These are phyloP conservation scores for Trichomonas tenax DNA, from an alignment of 208 protist genomes.

Conservation along the genomic window DNA sequence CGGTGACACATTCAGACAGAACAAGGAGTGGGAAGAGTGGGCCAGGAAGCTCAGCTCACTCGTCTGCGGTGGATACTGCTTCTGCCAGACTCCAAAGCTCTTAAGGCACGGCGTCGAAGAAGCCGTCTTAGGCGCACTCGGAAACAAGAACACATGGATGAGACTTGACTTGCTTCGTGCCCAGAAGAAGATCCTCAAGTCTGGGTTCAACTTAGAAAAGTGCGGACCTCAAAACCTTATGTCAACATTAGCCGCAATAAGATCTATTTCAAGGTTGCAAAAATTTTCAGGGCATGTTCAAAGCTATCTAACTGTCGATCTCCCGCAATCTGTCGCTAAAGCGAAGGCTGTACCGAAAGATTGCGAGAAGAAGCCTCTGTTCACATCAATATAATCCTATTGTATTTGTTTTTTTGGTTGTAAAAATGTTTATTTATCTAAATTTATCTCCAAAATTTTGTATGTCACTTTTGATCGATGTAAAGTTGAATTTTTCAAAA, in stretches of 20 bases:
- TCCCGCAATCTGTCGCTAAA: neutral
- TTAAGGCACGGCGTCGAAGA: neutral
- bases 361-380: neutral
- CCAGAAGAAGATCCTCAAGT: neutral
- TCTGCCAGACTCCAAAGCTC: neutral
- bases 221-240: neutral
- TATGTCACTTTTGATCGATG: no score
- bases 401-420: neutral
- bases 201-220: neutral
- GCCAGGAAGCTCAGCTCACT: neutral
- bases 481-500: no score
- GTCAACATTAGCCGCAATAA: neutral
- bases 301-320: neutral
- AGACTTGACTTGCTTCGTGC: neutral
- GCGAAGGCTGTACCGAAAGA: neutral
- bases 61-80: neutral
- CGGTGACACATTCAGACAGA: neutral
- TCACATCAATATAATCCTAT: neutral
- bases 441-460: no score
- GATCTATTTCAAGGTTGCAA: neutral
- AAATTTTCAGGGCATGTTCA: neutral
- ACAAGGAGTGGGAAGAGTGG: conserved; percentile 9
- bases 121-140: neutral
- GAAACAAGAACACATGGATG: neutral
- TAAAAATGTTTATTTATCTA: neutral